Evolutionary conservation across 1,139 yeast genomes (phyloP).

Genomic region (Meyerozyma smithsonii): DNA sequence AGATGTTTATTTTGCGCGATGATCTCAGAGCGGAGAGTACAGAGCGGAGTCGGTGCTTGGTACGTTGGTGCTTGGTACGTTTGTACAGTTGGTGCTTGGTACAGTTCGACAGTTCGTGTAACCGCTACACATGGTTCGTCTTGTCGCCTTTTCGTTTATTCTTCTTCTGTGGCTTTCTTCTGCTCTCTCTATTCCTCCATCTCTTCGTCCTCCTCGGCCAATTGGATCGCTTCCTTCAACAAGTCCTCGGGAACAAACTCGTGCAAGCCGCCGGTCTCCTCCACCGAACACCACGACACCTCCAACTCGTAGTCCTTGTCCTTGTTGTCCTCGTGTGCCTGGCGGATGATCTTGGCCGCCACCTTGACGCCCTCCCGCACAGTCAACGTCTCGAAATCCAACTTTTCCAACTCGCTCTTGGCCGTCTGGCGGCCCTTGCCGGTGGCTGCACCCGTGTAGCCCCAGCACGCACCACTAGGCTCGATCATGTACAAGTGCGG

Average conservation of each 20-base stretch:
- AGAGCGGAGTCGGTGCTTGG: too few species aligned
- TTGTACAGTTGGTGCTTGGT: too few species aligned
- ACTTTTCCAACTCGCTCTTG: slow-evolving; percentile 89
- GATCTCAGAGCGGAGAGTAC: background rate
- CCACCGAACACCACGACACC: slow-evolving; percentile 76
- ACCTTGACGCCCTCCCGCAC: slow-evolving; percentile 83
- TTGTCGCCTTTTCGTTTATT: background rate
- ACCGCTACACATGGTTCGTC: background rate
- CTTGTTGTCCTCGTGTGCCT: slow-evolving; percentile 96
- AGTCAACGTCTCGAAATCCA: slow-evolving; percentile 65
- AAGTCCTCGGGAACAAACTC: slow-evolving; percentile 73
- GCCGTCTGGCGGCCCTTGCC: slow-evolving; percentile 98
- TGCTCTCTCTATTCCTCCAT: slow-evolving; percentile 37
- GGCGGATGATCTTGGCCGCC: slow-evolving; percentile 88
- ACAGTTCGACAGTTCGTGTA: background rate
- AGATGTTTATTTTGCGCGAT: background rate
- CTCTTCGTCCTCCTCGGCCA: slow-evolving; percentile 78
- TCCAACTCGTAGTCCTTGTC: slow-evolving; percentile 97
- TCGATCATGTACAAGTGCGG: slow-evolving; percentile 95
- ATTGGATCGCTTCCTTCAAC: slow-evolving; percentile 74
- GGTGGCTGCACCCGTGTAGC: slow-evolving; percentile 94
- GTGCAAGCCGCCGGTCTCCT: slow-evolving; percentile 80
- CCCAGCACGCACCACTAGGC: slow-evolving; percentile 97
- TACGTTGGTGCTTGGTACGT: too few species aligned
- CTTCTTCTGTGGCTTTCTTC: background rate